Evolutionary conservation across 805 yeast species (phyloP).

Genomic region (Ogataea corticis): DNA sequence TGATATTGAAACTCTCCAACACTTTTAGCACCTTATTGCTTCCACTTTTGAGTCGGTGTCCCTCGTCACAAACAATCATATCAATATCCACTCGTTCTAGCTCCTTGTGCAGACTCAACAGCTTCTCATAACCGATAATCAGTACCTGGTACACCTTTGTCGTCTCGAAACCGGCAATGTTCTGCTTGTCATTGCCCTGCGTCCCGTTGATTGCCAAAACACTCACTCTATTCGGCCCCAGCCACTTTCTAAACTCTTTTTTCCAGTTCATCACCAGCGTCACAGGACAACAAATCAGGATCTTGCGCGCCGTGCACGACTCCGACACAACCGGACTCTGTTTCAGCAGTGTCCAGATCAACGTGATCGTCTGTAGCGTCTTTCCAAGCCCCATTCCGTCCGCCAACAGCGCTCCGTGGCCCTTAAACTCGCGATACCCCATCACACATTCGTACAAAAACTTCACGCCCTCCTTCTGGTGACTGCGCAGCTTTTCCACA

Average conservation of each 20-base stretch:
- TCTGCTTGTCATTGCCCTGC: conserved; percentile 55
- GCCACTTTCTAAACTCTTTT: conserved; percentile 86
- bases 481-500: conserved; percentile 63
- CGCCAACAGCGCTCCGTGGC: conserved; percentile 79
- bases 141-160: conserved; percentile 79
- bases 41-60: conserved; percentile 81
- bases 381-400: conserved; percentile 98
- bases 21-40: conserved; percentile 71
- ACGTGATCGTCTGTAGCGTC: conserved; percentile 80
- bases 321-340: conserved; percentile 52
- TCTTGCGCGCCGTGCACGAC: conserved; percentile 49
- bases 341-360: conserved; percentile 79
- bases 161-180: conserved; percentile 59
- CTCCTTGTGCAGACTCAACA: conserved; percentile 54
- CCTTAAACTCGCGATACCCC: conserved; percentile 56
- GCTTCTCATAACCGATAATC: conserved; percentile 85
- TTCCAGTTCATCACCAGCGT: conserved; percentile 88
- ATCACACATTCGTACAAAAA: conserved; percentile 82
- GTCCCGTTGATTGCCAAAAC: conserved; percentile 59
- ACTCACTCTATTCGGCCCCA: conserved; percentile 62
- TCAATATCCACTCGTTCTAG: conserved; percentile 53
- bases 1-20: conserved; percentile 54
- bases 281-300: conserved; percentile 87
- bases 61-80: conserved; percentile 89
- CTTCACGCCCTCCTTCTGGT: conserved; percentile 80